These are phyloP conservation scores for Ceratocystis ficicola DNA, from an alignment of 2,329 filamentous ascomycete species.

Conservation along the genomic window DNA sequence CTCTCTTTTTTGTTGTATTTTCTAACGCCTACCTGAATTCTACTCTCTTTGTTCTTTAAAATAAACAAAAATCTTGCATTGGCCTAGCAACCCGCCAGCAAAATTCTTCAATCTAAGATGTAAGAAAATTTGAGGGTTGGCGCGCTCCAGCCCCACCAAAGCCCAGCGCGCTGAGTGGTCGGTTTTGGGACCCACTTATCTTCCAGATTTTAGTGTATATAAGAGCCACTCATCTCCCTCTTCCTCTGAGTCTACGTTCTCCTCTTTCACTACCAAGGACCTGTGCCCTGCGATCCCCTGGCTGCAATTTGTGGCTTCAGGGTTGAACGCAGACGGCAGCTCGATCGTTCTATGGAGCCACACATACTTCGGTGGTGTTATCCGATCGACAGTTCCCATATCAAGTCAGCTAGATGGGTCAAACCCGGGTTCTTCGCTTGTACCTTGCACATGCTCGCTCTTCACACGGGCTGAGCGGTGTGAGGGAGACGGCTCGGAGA, in stretches of 20 bases:
- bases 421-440: neutral
- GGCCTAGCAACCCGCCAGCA: neutral
- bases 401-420: slow-evolving; percentile 5
- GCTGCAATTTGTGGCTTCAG: slow-evolving; percentile 28
- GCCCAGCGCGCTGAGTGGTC: neutral
- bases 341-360: slow-evolving; percentile 77
- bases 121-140: neutral
- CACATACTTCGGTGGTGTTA: slow-evolving; percentile 57
- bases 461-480: slow-evolving; percentile 1
- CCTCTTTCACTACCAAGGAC: slow-evolving; percentile 48
- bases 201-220: slow-evolving; percentile 13
- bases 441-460: slow-evolving; percentile 2
- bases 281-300: slow-evolving; percentile 76
- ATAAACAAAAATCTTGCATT: neutral
- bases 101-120: neutral
- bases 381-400: slow-evolving; percentile 97
- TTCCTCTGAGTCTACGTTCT: slow-evolving; percentile 27
- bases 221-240: neutral
- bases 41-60: neutral
- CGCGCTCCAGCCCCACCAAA: neutral
- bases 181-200: neutral
- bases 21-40: too few relatives aligned
- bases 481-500: neutral
- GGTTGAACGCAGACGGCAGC: slow-evolving; percentile 68
- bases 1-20: too few relatives aligned